Evolutionary conservation across 192 early-diverging fungal genomes (phyloP).

Genomic region (Backusella sp.): DNA sequence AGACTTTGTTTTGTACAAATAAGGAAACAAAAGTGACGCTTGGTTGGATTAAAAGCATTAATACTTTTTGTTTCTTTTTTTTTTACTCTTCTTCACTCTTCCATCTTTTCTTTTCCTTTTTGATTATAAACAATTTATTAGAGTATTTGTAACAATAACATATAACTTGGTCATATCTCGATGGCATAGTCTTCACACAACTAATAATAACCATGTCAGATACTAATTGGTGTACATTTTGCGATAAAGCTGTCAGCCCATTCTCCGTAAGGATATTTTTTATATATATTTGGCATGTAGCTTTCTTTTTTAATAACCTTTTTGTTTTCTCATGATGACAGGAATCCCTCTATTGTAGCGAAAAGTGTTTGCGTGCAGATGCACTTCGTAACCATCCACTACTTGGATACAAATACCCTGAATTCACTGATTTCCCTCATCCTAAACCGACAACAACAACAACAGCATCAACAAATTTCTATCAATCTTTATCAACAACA

Average conservation of each 20-base stretch:
- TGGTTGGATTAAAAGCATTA: background rate
- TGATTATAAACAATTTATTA: background rate
- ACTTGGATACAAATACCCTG: slow-evolving; percentile 33
- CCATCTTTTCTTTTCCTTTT: background rate
- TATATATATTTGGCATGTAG: background rate
- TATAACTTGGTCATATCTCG: background rate
- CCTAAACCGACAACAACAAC: slow-evolving; percentile 13
- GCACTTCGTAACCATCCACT: slow-evolving; percentile 34
- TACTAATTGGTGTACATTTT: slow-evolving; percentile 34
- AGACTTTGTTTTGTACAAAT: background rate
- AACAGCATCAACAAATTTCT: background rate
- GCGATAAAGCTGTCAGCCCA: slow-evolving; percentile 32
- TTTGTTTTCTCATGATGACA: slow-evolving; percentile 1
- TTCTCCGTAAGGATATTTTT: slow-evolving; percentile 23
- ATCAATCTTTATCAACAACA: background rate
- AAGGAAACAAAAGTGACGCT: background rate
- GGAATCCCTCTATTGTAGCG: slow-evolving; percentile 39
- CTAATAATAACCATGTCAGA: slow-evolving; percentile 25
- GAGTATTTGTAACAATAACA: background rate
- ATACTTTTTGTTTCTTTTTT: background rate
- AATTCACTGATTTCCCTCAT: slow-evolving; percentile 36
- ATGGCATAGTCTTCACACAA: background rate
- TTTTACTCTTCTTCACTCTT: too few species aligned
- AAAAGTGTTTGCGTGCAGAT: slow-evolving; percentile 32
- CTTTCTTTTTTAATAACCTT: background rate